Base-by-base conservation (phyloP, 257 asterid genomes). In the Fraxinus americana region DNA sequence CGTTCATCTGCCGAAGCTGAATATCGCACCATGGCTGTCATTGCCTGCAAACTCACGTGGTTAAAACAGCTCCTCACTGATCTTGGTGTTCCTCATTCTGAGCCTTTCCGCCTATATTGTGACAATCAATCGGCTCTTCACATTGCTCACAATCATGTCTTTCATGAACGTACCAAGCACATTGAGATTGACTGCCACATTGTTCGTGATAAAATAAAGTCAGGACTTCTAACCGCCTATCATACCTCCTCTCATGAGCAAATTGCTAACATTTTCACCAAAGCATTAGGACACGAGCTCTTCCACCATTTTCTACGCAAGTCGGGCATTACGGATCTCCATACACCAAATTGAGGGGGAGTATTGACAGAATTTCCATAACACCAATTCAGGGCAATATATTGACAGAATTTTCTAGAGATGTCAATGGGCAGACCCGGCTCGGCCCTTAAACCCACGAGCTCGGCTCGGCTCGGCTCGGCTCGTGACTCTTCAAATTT, bases 271-370 rank as follows among this genome's bases (percentile, higher is more conserved):
- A 13, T 72, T 7, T 72, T 72, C 45, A 45, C 76, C 39, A 72
- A 72, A 23, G 19, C 66, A 11, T n/a, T 72, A 12, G 41, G 41
- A 36, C 21, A 13, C 0, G 29, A 14, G 0, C 67, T 19, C 5
- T 72, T 72, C 30, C 4, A n/a, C 1, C 2, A 13, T 13, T 6
- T 72, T 72, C 43, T 25, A 1, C 3, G 39, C 76, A 72, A 72
- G 76, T 45, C 45, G 76, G 76, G 45, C 67, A 41, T 72, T 16
- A 5, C 25, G 10, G 39, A 72, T 45, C 66, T 43, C 25, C 76
- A 72, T 36, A 21, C 50, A 1, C 76, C 76, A 72, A 43, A 67
- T 72, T 72, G 76, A 72, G 66, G 66, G 76, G 67, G 65, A 16
- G 21, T 50, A 50, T 38, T 38, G 41, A 38, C 41, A 38, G 36